phyloP scores from a whole-genome alignment of 1,284 basidiomycete species.

The Boletellus sp. region DNA sequence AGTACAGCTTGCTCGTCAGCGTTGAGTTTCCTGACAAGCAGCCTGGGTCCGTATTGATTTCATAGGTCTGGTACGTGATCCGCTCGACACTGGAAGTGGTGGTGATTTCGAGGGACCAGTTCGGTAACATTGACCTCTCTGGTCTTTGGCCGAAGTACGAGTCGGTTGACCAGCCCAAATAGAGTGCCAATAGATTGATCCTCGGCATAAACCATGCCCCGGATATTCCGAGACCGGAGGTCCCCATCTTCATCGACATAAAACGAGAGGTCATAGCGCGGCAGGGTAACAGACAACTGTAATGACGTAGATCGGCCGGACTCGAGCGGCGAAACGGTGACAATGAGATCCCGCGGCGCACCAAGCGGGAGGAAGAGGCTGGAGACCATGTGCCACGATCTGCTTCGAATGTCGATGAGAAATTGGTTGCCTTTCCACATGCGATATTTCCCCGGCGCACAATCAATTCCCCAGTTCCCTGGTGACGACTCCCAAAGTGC shows the following conservation, averaged over 20 bases:
- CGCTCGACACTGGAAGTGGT: not conserved
- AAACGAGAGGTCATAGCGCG: conserved; percentile 39
- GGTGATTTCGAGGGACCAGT: conserved; percentile 20
- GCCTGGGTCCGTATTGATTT: conserved; percentile 38
- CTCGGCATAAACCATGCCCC: conserved; percentile 23
- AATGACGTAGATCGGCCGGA: conserved; percentile 2
- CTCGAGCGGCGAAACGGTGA: conserved; percentile 10
- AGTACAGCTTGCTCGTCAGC: conserved; percentile 36
- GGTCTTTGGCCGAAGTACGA: conserved; percentile 34
- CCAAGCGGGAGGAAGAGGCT: conserved; percentile 29
- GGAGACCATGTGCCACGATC: conserved; percentile 26
- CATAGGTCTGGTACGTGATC: conserved; percentile 37
- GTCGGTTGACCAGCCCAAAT: conserved; percentile 34
- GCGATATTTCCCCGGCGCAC: conserved; percentile 3
- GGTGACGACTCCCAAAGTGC: conserved; percentile 21
- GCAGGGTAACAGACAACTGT: conserved; percentile 35
- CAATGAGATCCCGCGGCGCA: conserved; percentile 23
- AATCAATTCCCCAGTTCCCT: conserved; percentile 20
- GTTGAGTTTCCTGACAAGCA: conserved; percentile 34
- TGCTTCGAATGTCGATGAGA: conserved; percentile 1
- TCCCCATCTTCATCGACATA: conserved; percentile 23
- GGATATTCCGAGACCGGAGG: conserved; percentile 28
- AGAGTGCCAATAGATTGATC: conserved; percentile 24
- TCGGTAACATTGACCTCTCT: not conserved
- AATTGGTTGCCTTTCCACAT: conserved; percentile 16